Evolutionary conservation across 257 asterid species (phyloP), one percentile per base, ranked within the genome.

Genomic region (Nicotiana noctiflora): DNA sequence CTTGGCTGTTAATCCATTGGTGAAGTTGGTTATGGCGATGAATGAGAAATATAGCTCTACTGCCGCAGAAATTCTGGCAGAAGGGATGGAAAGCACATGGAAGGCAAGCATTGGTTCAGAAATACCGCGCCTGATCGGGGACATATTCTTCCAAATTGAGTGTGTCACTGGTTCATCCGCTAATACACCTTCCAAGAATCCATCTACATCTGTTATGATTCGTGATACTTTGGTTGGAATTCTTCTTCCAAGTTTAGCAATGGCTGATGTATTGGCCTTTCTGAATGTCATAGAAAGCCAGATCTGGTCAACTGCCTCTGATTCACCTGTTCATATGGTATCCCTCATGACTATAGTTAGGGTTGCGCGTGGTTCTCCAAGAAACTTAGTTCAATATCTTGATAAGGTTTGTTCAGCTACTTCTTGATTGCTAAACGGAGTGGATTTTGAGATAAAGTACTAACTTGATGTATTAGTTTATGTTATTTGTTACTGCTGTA

Each of bases 21-120:
- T 95, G 76, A 93, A 92, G 83, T 82, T 95, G 89, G 97, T 93
- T 78, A 92, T 89, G 98, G 90, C 99, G 76, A 91, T 89, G 91
- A 93, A 92, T 82, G 98, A 91, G 83, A 95, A 90, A 84, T 95
- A 90, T 79, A 91, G 98, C 86, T 83, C 87, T 46, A 91, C 95
- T 82, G 98, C 99, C n/a, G 97, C 98, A 67, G 99, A 95, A 88
- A 89, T 93, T 89, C 91, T 95, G 80, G 97, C 98, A 37, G 99
- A 95, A 89, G 99, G 99, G 40, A 95, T 95, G 97, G 99, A 93
- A 83, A 92, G 93, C 84, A 95, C 97, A 64, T 95, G 99, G 99
- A 91, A 89, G 81, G 83, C 82, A 31, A 88, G 93, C 87, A 89
- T 93, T 89, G 88, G 85, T 83, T 85, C 97, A 79, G 97, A 93